Conservation (phyloP, 1,139 yeast genomes). For the Kurtzmaniella quercitrusa region DNA sequence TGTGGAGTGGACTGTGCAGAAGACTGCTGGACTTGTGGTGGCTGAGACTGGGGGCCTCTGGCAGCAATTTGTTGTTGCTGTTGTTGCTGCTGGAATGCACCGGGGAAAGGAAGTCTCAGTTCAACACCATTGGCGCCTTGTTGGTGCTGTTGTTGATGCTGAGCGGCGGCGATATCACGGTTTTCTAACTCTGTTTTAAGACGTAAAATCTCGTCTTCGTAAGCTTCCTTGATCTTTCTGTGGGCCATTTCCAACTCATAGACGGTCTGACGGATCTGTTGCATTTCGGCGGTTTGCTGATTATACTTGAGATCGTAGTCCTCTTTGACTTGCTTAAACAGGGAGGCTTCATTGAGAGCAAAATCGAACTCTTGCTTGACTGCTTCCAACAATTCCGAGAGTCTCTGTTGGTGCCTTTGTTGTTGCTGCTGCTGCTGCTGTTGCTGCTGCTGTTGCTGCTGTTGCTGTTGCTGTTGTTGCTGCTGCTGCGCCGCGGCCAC, state of each 20-base stretch:
- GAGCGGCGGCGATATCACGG: conserved; percentile 52
- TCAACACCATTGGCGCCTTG: conserved; percentile 13
- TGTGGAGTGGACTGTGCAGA: conserved; percentile 13
- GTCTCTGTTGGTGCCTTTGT: conserved; percentile 50
- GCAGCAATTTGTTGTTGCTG: conserved; percentile 22
- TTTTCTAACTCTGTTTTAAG: conserved; percentile 82
- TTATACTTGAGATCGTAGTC: conserved; percentile 87
- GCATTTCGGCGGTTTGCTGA: conserved; percentile 93
- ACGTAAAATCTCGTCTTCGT: conserved; percentile 87
- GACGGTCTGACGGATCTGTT: conserved; percentile 90
- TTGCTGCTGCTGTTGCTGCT: conserved; percentile 22
- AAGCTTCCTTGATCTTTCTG: conserved; percentile 90
- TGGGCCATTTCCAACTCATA: conserved; percentile 93
- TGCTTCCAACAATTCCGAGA: conserved; percentile 82
- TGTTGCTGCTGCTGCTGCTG: conserved; percentile 31
- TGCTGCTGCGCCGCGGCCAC: conserved; percentile 20
- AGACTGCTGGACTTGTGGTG: conserved; percentile 16
- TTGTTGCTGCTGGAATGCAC: conserved; percentile 18
- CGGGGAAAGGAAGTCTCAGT: conserved; percentile 12
- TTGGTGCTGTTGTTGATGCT: conserved; percentile 9
- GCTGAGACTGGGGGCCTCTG: conserved; percentile 11
- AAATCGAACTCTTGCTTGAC: conserved; percentile 88
- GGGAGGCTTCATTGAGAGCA: conserved; percentile 81
- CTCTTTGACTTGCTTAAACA: conserved; percentile 86
- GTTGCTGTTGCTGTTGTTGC: conserved; percentile 17